A percentile compares a stretch with the other conserved stretches of the same genome.
Conservation (phyloP, 441 rosid species). For the Arabidopsis lyrata region DNA sequence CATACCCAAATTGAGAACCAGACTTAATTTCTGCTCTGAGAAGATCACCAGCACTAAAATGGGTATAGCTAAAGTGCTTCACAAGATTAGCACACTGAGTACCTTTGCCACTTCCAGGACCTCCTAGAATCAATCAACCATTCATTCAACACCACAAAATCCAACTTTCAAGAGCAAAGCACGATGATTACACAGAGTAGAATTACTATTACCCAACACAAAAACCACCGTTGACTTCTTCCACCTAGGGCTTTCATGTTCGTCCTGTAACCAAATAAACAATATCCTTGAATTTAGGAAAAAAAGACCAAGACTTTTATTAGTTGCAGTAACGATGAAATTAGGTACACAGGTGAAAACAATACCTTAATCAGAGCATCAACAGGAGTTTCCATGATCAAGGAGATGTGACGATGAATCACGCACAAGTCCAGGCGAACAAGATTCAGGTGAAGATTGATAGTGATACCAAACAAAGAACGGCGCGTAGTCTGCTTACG, state of each 20-base stretch:
- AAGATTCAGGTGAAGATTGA: neutral
- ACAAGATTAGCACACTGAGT: slow-evolving; percentile 86
- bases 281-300: neutral
- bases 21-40: slow-evolving; percentile 84
- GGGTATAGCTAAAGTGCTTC: slow-evolving; percentile 73
- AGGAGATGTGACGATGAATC: neutral
- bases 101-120: slow-evolving; percentile 96
- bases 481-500: neutral
- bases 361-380: slow-evolving; percentile 56
- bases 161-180: neutral
- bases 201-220: slow-evolving; percentile 68
- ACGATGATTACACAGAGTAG: neutral
- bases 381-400: slow-evolving; percentile 54
- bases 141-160: slow-evolving; percentile 29
- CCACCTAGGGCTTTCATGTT: slow-evolving; percentile 47
- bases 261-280: slow-evolving; percentile 50
- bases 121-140: slow-evolving; percentile 56
- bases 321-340: neutral
- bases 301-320: neutral
- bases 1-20: slow-evolving; percentile 91
- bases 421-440: neutral
- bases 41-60: slow-evolving; percentile 97
- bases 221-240: slow-evolving; percentile 79
- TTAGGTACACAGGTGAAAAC: neutral
- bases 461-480: too few species aligned